Conservation (phyloP, 257 asterid species). For the Nicotiana undulata region DNA sequence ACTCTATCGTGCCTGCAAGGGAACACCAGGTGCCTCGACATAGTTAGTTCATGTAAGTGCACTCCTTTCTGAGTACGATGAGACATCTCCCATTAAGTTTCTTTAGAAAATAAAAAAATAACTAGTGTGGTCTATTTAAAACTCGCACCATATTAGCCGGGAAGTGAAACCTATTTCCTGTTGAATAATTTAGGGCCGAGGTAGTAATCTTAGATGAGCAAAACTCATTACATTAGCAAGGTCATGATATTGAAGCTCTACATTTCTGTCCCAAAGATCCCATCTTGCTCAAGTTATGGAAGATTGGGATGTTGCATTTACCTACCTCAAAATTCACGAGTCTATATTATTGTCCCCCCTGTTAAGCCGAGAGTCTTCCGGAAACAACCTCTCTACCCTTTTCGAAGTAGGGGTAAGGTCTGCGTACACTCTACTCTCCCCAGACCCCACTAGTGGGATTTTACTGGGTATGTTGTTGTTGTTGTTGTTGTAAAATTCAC, state of each 20-base stretch:
- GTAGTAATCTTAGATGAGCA: background rate
- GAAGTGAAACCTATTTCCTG: background rate
- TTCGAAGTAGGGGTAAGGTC: too few relatives aligned
- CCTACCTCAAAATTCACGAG: background rate
- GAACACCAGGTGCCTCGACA: slow-evolving; percentile 27
- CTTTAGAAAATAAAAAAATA: background rate
- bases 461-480: too few relatives aligned
- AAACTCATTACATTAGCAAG: background rate
- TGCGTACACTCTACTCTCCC: too few relatives aligned
- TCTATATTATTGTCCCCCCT: too few relatives aligned
- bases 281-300: background rate
- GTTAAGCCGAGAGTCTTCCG: too few relatives aligned
- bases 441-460: too few relatives aligned
- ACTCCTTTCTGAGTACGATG: background rate
- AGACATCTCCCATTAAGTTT: background rate
- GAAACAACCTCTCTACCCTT: too few relatives aligned
- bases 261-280: background rate
- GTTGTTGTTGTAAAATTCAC: background rate
- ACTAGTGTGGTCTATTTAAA: background rate
- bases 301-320: background rate
- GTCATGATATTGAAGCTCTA: background rate
- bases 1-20: slow-evolving; percentile 39
- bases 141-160: background rate
- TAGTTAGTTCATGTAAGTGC: slow-evolving; percentile 34
- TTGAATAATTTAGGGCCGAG: background rate